A percentile compares a stretch with the other conserved stretches of the same genome.
phyloP scores from a whole-genome alignment of 805 yeast species.

The Candida saitoana region DNA sequence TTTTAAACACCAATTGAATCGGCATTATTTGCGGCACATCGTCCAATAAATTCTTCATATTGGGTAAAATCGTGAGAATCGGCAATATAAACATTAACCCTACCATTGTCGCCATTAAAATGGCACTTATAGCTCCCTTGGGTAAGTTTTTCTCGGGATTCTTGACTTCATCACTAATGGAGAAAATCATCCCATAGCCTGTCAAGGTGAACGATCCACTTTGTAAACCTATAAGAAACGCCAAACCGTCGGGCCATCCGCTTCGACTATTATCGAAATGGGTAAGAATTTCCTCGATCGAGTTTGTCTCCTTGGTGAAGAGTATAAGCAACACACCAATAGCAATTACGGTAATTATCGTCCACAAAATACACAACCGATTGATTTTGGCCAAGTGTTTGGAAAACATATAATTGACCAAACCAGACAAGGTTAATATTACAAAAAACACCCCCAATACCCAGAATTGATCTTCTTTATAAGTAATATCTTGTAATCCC shows the following conservation, averaged over 20 bases:
- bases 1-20: constrained; percentile 68
- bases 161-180: constrained; percentile 78
- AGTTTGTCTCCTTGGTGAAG: constrained; percentile 56
- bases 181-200: constrained; percentile 78
- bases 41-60: constrained; percentile 51
- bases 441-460: constrained; percentile 56
- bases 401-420: constrained; percentile 60
- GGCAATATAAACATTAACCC: constrained; percentile 75
- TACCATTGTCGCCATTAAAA: constrained; percentile 58
- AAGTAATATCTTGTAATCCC: constrained; percentile 56
- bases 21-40: constrained; percentile 67
- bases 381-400: constrained; percentile 60
- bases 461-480: constrained; percentile 51
- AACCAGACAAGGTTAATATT: constrained; percentile 55
- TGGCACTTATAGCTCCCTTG: constrained; percentile 64
- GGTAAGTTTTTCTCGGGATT: constrained; percentile 73
- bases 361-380: constrained; percentile 70
- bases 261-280: constrained; percentile 67
- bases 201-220: constrained; percentile 76
- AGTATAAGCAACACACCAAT: constrained; percentile 61
- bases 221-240: constrained; percentile 74
- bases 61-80: constrained; percentile 67
- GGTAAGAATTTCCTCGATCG: constrained; percentile 55
- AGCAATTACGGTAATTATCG: constrained; percentile 62
- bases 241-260: constrained; percentile 70